Conservation (phyloP, 1,139 yeast species). For the Suhomyces bribrorum region DNA sequence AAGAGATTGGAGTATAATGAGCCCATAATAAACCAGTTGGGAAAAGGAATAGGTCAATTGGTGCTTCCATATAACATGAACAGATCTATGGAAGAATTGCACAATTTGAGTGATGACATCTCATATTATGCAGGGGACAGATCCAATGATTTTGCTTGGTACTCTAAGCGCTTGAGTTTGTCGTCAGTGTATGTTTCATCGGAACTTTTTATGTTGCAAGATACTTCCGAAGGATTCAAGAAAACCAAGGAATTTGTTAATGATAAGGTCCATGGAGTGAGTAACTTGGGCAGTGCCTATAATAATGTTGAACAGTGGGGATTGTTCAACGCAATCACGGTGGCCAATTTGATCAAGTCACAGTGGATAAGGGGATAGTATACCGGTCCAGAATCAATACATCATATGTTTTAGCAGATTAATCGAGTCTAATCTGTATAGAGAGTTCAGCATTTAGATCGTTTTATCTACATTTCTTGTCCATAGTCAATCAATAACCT, state of each 20-base stretch:
- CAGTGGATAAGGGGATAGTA: conserved; percentile 64
- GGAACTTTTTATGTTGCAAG: conserved; percentile 82
- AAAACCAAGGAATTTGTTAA: conserved; percentile 69
- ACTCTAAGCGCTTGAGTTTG: conserved; percentile 75
- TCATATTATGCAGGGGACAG: conserved; percentile 77
- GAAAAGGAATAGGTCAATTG: conserved; percentile 55
- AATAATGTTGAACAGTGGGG: conserved; percentile 73
- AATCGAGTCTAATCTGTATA: no score
- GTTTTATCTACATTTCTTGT: background rate
- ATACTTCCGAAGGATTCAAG: conserved; percentile 54
- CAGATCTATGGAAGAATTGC: conserved; percentile 63
- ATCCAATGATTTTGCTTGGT: conserved; percentile 91
- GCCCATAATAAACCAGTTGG: conserved; percentile 49
- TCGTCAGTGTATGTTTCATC: conserved; percentile 69
- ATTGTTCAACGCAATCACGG: conserved; percentile 65
- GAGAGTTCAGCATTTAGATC: no score
- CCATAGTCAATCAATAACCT: background rate
- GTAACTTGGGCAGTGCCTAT: conserved; percentile 58
- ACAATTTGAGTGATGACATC: conserved; percentile 78
- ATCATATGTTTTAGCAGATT: no score
- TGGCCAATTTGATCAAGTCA: conserved; percentile 68
- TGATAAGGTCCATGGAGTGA: conserved; percentile 56
- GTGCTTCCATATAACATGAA: conserved; percentile 54
- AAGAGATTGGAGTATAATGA: conserved; percentile 64
- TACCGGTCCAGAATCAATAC: background rate